These are phyloP conservation scores for Cercis canadensis DNA, from an alignment of 306 rosid genomes.

Conservation along the genomic window DNA sequence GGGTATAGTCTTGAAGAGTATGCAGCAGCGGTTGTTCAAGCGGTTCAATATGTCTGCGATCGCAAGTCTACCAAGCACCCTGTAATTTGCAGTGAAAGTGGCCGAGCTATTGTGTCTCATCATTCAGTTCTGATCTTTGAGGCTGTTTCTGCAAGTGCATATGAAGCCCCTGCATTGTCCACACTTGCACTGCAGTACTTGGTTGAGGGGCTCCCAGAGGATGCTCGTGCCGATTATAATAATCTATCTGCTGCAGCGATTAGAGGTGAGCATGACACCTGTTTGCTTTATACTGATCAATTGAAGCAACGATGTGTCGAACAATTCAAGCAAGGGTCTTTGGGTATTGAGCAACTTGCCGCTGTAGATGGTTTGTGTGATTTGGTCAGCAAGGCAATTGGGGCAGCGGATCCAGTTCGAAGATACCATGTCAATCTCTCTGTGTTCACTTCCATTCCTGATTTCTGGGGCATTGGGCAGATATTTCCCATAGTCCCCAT, in stretches of 20 bases:
- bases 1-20: slow-evolving; percentile 75
- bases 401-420: slow-evolving; percentile 56
- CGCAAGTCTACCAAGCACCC: slow-evolving; percentile 72
- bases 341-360: slow-evolving; percentile 85
- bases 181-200: slow-evolving; percentile 51
- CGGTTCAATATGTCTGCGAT: slow-evolving; percentile 63
- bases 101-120: slow-evolving; percentile 86
- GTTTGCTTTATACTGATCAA: slow-evolving; percentile 68
- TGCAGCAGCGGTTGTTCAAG: slow-evolving; percentile 75
- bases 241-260: slow-evolving; percentile 63
- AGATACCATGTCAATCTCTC: slow-evolving; percentile 85
- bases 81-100: slow-evolving; percentile 79
- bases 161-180: slow-evolving; percentile 50
- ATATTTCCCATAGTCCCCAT: slow-evolving; percentile 83
- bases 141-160: slow-evolving; percentile 53
- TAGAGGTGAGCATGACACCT: slow-evolving; percentile 63
- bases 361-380: slow-evolving; percentile 84
- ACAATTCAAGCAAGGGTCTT: slow-evolving; percentile 77
- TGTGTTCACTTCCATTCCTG: slow-evolving; percentile 86
- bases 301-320: slow-evolving; percentile 74
- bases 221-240: slow-evolving; percentile 55
- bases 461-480: slow-evolving; percentile 85
- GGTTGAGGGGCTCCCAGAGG: slow-evolving; percentile 72
- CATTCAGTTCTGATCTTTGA: slow-evolving; percentile 83
- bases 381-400: slow-evolving; percentile 68